A percentile compares a stretch with the other conserved stretches of the same genome.
Conservation (phyloP, 179 eudicot species). For the Pouteria campechiana region DNA sequence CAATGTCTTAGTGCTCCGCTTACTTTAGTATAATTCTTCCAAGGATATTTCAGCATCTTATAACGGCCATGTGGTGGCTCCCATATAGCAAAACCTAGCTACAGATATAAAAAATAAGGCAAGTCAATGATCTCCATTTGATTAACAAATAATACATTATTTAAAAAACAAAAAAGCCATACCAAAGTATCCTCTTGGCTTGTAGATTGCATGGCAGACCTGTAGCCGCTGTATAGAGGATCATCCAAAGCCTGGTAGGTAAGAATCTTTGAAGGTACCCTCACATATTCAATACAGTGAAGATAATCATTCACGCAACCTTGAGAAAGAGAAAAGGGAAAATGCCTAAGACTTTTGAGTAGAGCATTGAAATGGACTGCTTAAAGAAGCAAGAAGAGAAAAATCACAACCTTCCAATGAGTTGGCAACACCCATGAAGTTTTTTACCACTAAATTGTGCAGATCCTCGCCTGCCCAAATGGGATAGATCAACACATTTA, state of each 20-base stretch:
- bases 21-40: constrained; percentile 70
- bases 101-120: constrained; percentile 1
- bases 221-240: constrained; percentile 77
- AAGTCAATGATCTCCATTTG: too few species aligned
- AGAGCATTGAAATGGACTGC: neutral
- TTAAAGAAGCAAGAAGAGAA: constrained; percentile 3
- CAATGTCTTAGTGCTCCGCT: constrained; percentile 92
- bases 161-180: constrained; percentile 1
- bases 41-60: constrained; percentile 67
- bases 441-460: constrained; percentile 73
- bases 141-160: too few species aligned
- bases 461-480: constrained; percentile 98
- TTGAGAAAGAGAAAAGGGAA: constrained; percentile 7
- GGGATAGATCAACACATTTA: constrained; percentile 73
- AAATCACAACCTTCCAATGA: constrained; percentile 70
- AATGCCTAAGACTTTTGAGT: too few species aligned
- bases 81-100: constrained; percentile 91
- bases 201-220: constrained; percentile 75
- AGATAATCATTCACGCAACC: constrained; percentile 71
- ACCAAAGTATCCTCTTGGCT: constrained; percentile 92
- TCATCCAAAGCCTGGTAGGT: constrained; percentile 85
- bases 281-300: constrained; percentile 49
- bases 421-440: constrained; percentile 63
- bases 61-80: constrained; percentile 97
- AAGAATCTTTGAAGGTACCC: constrained; percentile 72